These are phyloP conservation scores for Liriodendron chinense DNA, from an alignment of 164 flowering plant species.

Conservation along the genomic window DNA sequence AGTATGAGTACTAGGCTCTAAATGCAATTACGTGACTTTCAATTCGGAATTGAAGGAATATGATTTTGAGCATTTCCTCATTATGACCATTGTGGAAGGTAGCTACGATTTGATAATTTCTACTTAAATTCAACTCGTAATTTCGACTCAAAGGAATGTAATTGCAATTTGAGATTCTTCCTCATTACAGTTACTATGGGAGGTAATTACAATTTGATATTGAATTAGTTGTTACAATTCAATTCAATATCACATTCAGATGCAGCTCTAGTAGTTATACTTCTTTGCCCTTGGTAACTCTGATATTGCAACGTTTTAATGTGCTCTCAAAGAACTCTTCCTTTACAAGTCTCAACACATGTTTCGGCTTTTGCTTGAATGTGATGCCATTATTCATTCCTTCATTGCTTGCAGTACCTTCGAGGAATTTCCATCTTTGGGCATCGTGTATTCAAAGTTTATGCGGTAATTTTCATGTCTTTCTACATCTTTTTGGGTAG, in stretches of 20 bases:
- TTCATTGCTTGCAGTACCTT: conserved; percentile 56
- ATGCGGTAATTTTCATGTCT: conserved; percentile 58
- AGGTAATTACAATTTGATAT: no score
- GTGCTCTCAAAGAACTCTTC: background rate
- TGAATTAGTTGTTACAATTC: no score
- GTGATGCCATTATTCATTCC: conserved; percentile 3
- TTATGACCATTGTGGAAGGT: background rate
- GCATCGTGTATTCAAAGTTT: conserved; percentile 65
- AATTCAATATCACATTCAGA: background rate
- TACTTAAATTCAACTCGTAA: no score
- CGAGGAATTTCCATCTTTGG: conserved; percentile 78
- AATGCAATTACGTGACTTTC: no score
- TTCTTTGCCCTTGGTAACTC: background rate
- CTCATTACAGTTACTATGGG: no score
- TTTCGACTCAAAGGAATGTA: background rate
- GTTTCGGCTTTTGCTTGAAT: conserved; percentile 3
- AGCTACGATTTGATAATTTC: background rate
- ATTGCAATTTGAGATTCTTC: background rate
- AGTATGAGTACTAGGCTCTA: no score
- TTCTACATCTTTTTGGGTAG: conserved; percentile 2
- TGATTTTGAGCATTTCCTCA: background rate
- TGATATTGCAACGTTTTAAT: background rate
- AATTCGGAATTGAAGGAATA: no score
- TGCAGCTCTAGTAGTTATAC: background rate
- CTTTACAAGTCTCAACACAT: background rate